Evolutionary conservation across 257 asterid species (phyloP).

Genomic region (Solanum ahanhuiri): DNA sequence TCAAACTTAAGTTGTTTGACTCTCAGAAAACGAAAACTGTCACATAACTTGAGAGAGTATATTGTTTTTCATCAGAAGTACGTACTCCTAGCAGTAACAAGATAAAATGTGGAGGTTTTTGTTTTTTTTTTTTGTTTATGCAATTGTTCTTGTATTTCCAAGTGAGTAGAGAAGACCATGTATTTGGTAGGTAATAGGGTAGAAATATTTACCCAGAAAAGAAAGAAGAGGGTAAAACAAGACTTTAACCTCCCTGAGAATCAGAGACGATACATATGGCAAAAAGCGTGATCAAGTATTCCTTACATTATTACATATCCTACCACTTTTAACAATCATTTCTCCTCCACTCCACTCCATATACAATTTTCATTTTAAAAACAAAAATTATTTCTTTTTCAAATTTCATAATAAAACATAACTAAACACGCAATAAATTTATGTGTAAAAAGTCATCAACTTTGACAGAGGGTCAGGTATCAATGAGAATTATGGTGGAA

Average conservation of each 20-base stretch:
- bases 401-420: background rate
- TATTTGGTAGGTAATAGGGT: constrained; percentile 27
- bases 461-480: background rate
- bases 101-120: background rate
- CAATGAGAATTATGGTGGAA: background rate
- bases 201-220: constrained; percentile 24
- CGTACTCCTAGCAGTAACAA: background rate
- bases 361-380: background rate
- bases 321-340: background rate
- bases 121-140: background rate
- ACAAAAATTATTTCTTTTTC: background rate
- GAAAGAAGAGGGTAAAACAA: background rate
- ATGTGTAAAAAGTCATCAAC: background rate
- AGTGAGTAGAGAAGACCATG: constrained; percentile 34
- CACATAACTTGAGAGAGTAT: too few species aligned
- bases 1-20: too few species aligned
- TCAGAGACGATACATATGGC: background rate
- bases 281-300: background rate
- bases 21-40: too few species aligned
- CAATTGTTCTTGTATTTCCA: constrained; percentile 19
- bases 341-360: background rate
- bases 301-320: background rate
- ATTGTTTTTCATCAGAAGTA: background rate
- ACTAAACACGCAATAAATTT: background rate
- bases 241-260: background rate